These are phyloP conservation scores for Ceratocystis alfenasii DNA, from an alignment of 2,329 filamentous ascomycete species.

Conservation along the genomic window DNA sequence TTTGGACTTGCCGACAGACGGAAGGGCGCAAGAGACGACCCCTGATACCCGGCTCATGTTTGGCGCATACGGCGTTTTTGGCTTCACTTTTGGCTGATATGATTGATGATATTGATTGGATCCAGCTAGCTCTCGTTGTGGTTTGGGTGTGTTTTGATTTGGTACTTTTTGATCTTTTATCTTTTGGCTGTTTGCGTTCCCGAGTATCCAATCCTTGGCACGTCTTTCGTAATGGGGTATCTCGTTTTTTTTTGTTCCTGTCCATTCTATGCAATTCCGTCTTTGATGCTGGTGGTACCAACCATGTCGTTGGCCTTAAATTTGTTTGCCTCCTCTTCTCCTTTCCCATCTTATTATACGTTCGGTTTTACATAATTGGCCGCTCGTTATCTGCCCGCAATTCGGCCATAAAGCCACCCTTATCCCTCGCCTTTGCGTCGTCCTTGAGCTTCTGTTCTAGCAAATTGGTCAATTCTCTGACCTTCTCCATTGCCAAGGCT, in stretches of 20 bases:
- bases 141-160: slow-evolving; percentile 6
- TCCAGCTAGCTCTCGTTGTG: not conserved
- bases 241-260: slow-evolving; percentile 12
- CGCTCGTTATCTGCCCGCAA: slow-evolving; percentile 74
- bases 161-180: not conserved
- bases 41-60: slow-evolving; percentile 1
- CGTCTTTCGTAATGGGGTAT: slow-evolving; percentile 19
- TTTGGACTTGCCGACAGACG: not conserved
- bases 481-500: slow-evolving; percentile 61
- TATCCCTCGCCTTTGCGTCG: slow-evolving; percentile 66
- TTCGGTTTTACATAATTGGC: not conserved
- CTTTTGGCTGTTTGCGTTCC: not conserved
- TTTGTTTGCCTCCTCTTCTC: not conserved
- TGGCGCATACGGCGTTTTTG: slow-evolving; percentile 8
- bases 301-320: not conserved
- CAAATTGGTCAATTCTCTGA: slow-evolving; percentile 63
- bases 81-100: not conserved
- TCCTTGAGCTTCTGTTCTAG: slow-evolving; percentile 63
- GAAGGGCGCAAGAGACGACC: not conserved
- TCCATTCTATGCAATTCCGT: slow-evolving; percentile 5
- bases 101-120: slow-evolving; percentile 11
- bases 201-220: not conserved
- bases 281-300: not conserved
- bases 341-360: slow-evolving; percentile 12
- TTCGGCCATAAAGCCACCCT: slow-evolving; percentile 67